Evolutionary conservation across 2,329 filamentous ascomycete genomes (phyloP), one percentile per base, ranked within the genome.

Genomic region (Calonectria crousiana): DNA sequence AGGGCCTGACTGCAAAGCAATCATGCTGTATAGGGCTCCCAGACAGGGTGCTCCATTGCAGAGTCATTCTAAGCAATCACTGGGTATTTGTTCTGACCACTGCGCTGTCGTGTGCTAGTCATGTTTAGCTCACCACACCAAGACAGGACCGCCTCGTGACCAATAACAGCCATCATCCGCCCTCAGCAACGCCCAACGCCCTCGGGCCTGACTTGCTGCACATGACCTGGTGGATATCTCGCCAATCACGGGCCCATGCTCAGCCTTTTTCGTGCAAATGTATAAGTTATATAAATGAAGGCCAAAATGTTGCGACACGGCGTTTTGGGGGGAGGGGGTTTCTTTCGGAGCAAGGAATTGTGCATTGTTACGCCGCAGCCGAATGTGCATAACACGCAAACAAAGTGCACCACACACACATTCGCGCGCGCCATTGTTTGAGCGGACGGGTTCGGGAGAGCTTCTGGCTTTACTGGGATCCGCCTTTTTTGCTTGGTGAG

Each of bases 1-100:
- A 62, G 76, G 72, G 72, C 71, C 78, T 80, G 78, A 80, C 76
- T 64, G 49, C 44, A 34, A 75, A 67, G 52, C 68, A 77, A 77
- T 78, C 78, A 79, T 72, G 68, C 70, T 64, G 34, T 23, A 38
- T 11, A 52, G 20, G 23, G 23, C n/a, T 34, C 64, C 38, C 32
- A 72, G 67, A 64, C 26, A 67, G 32, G 26, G 9, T 30, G 71
- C 26, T n/a, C n/a, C 56, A 47, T 30, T 56, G 34, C 28, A 36
- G 34, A 49, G 49, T 73, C 58, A 69, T 60, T 69, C 52, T 47
- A 71, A n/a, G 30, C 67, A 41, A 69, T 73, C 71, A 73, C 44
- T 73, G 32, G 71, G 67, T 23, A 32, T 44, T 18, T 28, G 41
- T 71, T 52, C 66, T 68, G 66, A 68, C 28, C 51, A 58, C 51